Evolutionary conservation across 2,329 filamentous ascomycete genomes (phyloP), one percentile per base, ranked within the genome.

Genomic region (Thelonectria rubi): DNA sequence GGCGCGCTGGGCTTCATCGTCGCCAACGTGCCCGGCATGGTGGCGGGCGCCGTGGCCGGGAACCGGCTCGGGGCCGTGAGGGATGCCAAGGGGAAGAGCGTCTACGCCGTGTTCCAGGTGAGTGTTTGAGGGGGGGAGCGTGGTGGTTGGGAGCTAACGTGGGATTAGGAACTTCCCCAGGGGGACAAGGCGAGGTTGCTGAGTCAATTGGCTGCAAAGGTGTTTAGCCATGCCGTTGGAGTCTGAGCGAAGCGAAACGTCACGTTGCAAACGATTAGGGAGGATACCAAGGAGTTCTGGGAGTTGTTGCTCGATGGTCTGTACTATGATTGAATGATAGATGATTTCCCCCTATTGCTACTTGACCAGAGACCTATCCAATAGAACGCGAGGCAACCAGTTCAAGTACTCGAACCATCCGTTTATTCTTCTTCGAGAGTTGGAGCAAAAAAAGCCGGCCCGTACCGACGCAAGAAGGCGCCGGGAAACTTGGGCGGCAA

Each of bases 1-100:
- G 94, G 90, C 12, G 92, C 93, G 3, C 85, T 99, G 76, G 95
- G 95, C 0, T 98, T 98, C 77, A 99, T 99, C 69, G 86, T 98
- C 24, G 95, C 90, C 26, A 98, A 98, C 75, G 87, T 97, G 50
- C 92, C 94, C 0, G 95, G 95, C 0, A 85, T 94, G 72, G 77
- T 98, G 39, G 94, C 94, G 0, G 95, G 95, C 3, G 93, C 92
- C 2, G 94, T 97, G 2, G 94, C 94, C 0, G 95, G 95, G 11
- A 98, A 97, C 78, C 81, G 94, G 53, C 79, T 98, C n/a, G 95
- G 95, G 1, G 92, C 92, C 7, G 87, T 99, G 18, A 84, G 95
- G 58, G 95, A 99, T 79, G 88, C 91, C 32, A 93, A 89, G 78
- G 94, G 94, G 20, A 98, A 97, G 88, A 97, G 92, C 74, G 95